Base-by-base conservation (phyloP, 169 alveolate species). In the Sarcocystis neurona region DNA sequence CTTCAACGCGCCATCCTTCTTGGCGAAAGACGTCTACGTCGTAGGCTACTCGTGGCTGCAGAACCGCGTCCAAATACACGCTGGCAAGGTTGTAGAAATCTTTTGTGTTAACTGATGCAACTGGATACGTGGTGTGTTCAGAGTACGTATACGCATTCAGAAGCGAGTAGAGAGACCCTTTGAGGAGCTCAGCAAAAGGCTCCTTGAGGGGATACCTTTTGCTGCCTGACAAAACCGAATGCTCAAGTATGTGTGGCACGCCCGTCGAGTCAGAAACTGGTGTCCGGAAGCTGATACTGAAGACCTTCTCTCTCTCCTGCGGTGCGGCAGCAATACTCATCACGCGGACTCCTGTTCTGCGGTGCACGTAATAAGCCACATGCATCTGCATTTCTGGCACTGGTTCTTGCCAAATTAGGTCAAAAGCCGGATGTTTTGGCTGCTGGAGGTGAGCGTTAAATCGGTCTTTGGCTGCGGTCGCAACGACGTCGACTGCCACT, bases 221-320 rank as follows among this genome's bases (percentile, higher is more conserved):
- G 60, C 97, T 93, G 34, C 98, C 98, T 37, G 95, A 92, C 89
- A 96, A 89, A 85, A 96, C 97, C 4, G 97, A 77, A 89, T 96
- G 98, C 90, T 96, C 98, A 80, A 96, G 88, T 18, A 96, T 95
- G 78, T 95, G 98, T 2, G 98, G 96, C 20, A 87, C 88, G n/a
- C 93, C 93, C 2, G 23, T 68, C 2, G 88, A 72, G 77, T 84
- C 80, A 15, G 34, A 41, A 1, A 56, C 78, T 27, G 93, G 93
- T 18, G 93, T 90, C 34, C 93, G 87, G 10, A 84, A 18, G 34
- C 58, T n/a, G n/a, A 90, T 23, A 48, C 72, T 44, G 82, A 90
- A 90, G n/a, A 78, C 90, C 53, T 90, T 90, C 60, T 84, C 93
- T 23, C 6, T 23, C 70, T 82, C 93, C 12, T 27, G 30, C 44